A percentile compares a stretch with the other conserved stretches of the same genome.
Conservation (phyloP, 2,329 filamentous ascomycete genomes). For the Penicillium sp. region DNA sequence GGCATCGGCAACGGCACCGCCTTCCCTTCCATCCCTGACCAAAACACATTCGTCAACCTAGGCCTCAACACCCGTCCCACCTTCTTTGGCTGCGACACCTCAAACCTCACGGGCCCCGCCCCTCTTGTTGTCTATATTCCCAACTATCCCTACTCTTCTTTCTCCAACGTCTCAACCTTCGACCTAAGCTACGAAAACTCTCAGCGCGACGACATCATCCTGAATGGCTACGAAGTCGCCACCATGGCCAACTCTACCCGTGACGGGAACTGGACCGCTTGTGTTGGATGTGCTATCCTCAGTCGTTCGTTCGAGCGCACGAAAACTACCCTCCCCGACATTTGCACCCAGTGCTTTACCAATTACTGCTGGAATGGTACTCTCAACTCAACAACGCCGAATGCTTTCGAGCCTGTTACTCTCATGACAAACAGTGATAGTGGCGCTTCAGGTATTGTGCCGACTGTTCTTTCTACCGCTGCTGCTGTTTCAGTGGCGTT, state of each 20-base stretch:
- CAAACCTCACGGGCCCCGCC: slow-evolving; percentile 56
- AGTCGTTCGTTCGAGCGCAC: slow-evolving; percentile 72
- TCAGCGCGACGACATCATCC: slow-evolving; percentile 75
- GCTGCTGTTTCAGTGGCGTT: slow-evolving; percentile 10
- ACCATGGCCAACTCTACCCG: slow-evolving; percentile 79
- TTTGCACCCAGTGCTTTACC: slow-evolving; percentile 73
- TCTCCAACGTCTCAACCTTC: slow-evolving; percentile 79
- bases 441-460: slow-evolving; percentile 7
- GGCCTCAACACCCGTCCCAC: slow-evolving; percentile 71
- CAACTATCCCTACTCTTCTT: slow-evolving; percentile 73
- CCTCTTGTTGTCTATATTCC: slow-evolving; percentile 86
- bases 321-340: slow-evolving; percentile 63
- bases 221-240: slow-evolving; percentile 80
- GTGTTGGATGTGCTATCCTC: slow-evolving; percentile 84
- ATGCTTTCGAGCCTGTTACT: slow-evolving; percentile 43
- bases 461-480: slow-evolving; percentile 12
- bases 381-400: slow-evolving; percentile 39
- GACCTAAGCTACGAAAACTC: slow-evolving; percentile 60
- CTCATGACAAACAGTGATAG: slow-evolving; percentile 7
- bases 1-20: slow-evolving; percentile 63
- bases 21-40: slow-evolving; percentile 70
- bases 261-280: slow-evolving; percentile 73
- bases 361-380: slow-evolving; percentile 95
- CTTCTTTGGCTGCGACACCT: slow-evolving; percentile 75
- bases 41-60: slow-evolving; percentile 75